phyloP scores from a whole-genome alignment of 768 basidiomycete genomes.

The Clitopilus passeckerianus region DNA sequence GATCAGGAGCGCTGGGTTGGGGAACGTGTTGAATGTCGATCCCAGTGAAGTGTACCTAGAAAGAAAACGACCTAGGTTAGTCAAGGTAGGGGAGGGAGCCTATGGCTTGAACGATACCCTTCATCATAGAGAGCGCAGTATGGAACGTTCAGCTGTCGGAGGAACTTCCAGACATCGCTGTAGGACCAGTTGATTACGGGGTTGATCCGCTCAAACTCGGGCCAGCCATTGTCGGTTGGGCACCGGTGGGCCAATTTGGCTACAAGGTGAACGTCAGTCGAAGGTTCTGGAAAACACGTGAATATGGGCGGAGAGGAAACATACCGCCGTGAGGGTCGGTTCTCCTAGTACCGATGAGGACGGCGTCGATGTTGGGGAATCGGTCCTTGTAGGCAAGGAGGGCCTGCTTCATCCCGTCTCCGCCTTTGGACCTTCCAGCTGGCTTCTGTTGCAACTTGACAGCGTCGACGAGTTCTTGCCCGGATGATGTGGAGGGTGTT shows the following conservation, averaged over 20 bases:
- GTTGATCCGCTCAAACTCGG: constrained; percentile 83
- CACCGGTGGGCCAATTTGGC: constrained; percentile 68
- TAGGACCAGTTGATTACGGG: constrained; percentile 98
- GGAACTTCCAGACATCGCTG: constrained; percentile 82
- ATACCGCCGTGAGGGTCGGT: constrained; percentile 92
- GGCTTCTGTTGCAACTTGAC: constrained; percentile 9
- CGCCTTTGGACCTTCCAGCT: constrained; percentile 51
- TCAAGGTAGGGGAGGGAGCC: background rate
- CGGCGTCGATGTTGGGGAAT: constrained; percentile 67
- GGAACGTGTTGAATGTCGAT: constrained; percentile 91
- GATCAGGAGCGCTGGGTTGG: constrained; percentile 78
- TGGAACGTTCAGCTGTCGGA: constrained; percentile 67
- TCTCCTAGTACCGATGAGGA: constrained; percentile 85
- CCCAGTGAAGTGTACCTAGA: constrained; percentile 94
- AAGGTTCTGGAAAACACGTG: background rate
- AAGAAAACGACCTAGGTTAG: background rate
- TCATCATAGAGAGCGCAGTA: constrained; percentile 90
- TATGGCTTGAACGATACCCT: constrained; percentile 53
- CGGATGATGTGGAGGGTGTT: constrained; percentile 19
- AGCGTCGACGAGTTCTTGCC: background rate
- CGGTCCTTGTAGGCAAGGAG: constrained; percentile 65
- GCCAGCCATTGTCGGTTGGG: constrained; percentile 90
- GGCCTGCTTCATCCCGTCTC: constrained; percentile 76
- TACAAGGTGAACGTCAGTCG: constrained; percentile 21
- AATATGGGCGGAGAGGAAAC: constrained; percentile 15